Base-by-base conservation (phyloP, 1,139 yeast species). In the Hansenula anomala region DNA sequence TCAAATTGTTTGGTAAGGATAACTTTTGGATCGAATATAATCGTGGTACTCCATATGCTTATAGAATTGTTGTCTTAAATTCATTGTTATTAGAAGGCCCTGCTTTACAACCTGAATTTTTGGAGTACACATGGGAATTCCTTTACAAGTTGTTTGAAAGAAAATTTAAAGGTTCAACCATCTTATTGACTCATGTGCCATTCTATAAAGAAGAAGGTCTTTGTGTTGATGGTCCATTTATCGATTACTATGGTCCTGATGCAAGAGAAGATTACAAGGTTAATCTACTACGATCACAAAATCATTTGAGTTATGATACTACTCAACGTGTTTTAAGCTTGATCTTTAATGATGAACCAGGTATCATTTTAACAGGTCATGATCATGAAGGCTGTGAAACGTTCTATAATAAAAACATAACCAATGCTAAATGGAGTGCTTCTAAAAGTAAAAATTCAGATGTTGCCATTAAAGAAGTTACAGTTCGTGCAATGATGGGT, bases 401-500 rank as follows among this genome's bases (percentile, higher is more conserved):
- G 36, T 70, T 73, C 63, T 85, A 81, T 57, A 72, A 69, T 51
- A 72, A 64, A 46, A 61, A 67, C 36, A 51, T 55, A 12, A 54
- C 60, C n/a, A 45, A 52, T 7, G 64, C 63, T 17, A 61, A 61
- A 36, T 84, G 92, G 90, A 69, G 59, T 6, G 86, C 90, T 0
- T 68, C 80, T 3, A 72, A 69, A 43, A 57, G 60, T 14, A 52
- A 56, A 9, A 43, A 56, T 2, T 49, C 44, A 19, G 49, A 49
- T 3, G 46, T 48, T 7, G 44, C 47, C 13, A 65, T 90, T 12
- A 69, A 81, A 38, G 98, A 92, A 60, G 67, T 86, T 37, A 94
- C 95, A 0, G 97, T 92, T 12, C 69, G 89, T 41, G 78, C 96
- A 27, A 85, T 90, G 81, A 92, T 92, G 98, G 98, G 97, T 12